Conservation (phyloP, 306 rosid genomes). For the Fragaria vesca region DNA sequence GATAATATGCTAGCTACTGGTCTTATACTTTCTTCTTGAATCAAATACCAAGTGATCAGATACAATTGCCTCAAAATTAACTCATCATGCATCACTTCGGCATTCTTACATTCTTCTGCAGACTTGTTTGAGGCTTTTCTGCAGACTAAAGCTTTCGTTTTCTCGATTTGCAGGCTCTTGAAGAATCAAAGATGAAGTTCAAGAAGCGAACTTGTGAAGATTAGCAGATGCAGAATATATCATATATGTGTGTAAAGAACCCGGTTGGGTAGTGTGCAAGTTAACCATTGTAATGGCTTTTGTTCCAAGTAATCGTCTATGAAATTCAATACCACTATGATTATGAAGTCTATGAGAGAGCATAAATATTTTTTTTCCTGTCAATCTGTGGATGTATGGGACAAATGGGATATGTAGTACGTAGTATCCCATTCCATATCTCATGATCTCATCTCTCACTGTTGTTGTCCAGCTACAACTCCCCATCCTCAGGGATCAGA, state of each 20-base stretch:
- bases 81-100: background rate
- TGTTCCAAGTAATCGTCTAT: slow-evolving; percentile 3
- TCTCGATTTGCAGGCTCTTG: slow-evolving; percentile 37
- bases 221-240: slow-evolving; percentile 12
- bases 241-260: slow-evolving; percentile 11
- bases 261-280: slow-evolving; percentile 10
- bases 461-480: background rate
- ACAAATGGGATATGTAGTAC: background rate
- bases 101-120: background rate
- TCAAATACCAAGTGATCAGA: slow-evolving; percentile 27
- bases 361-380: background rate
- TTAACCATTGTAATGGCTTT: background rate
- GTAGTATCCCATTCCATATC: background rate
- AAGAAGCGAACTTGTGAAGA: slow-evolving; percentile 21
- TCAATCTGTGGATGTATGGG: background rate
- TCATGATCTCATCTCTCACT: background rate
- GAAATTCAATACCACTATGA: background rate
- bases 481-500: background rate
- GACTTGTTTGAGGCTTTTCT: background rate
- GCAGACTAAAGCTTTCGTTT: background rate
- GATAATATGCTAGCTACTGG: slow-evolving; percentile 36
- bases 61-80: slow-evolving; percentile 1
- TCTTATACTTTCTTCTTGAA: slow-evolving; percentile 24
- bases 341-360: background rate
- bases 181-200: slow-evolving; percentile 28